A percentile compares a stretch with the other conserved stretches of the same genome.
phyloP scores from a whole-genome alignment of 192 early-diverging fungal genomes.

The Linnemannia schmuckeri region DNA sequence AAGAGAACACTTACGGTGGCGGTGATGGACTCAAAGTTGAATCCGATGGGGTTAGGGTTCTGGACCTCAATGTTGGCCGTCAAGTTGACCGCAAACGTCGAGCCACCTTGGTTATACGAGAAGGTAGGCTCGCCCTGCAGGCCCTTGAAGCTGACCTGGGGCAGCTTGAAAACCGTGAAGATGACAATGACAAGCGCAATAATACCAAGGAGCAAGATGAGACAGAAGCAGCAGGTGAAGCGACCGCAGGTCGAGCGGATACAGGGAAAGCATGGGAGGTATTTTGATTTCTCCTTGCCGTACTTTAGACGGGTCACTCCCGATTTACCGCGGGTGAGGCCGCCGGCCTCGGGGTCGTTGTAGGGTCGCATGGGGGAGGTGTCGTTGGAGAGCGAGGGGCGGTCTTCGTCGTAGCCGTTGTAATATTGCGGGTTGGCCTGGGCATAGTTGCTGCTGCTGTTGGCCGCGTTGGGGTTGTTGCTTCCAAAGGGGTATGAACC shows the following conservation, averaged over 20 bases:
- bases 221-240: conserved; percentile 57
- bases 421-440: conserved; percentile 22
- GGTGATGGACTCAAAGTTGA: conserved; percentile 60
- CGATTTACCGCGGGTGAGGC: conserved; percentile 40
- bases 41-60: conserved; percentile 64
- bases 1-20: conserved; percentile 58
- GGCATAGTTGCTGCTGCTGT: background rate
- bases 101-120: conserved; percentile 28
- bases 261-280: conserved; percentile 49
- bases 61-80: conserved; percentile 52
- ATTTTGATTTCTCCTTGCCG: conserved; percentile 45
- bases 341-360: conserved; percentile 27
- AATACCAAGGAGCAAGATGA: conserved; percentile 56
- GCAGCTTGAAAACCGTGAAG: conserved; percentile 61
- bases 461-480: conserved; percentile 14
- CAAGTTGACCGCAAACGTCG: conserved; percentile 51
- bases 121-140: conserved; percentile 14
- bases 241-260: conserved; percentile 61
- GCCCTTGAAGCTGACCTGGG: conserved; percentile 46
- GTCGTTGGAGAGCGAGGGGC: conserved; percentile 54
- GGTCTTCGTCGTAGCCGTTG: conserved; percentile 54
- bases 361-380: conserved; percentile 45
- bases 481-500: background rate
- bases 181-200: conserved; percentile 57
- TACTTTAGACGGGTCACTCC: conserved; percentile 50